A percentile compares a stretch with the other conserved stretches of the same genome.
These are phyloP conservation scores for Castanopsis chinensis DNA, from an alignment of 306 rosid species.

Conservation along the genomic window DNA sequence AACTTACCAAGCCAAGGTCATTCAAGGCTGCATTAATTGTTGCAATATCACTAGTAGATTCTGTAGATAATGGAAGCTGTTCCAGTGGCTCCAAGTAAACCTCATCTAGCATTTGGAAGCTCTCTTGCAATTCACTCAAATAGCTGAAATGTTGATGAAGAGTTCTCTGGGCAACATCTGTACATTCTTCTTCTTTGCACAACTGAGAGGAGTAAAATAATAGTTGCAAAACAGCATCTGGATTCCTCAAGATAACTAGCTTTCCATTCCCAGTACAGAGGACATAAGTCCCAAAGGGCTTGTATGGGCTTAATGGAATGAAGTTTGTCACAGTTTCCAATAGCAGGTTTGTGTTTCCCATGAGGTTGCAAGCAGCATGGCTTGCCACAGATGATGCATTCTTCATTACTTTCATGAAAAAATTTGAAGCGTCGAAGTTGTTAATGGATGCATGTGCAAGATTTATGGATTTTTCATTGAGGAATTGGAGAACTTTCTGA, in stretches of 20 bases:
- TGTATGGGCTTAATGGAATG: conserved; percentile 64
- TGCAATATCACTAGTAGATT: conserved; percentile 19
- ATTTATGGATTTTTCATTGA: conserved; percentile 15
- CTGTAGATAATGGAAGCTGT: conserved; percentile 38
- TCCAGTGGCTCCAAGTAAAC: conserved; percentile 36
- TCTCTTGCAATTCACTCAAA: conserved; percentile 24
- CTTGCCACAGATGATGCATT: conserved; percentile 49
- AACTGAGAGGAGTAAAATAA: conserved; percentile 54
- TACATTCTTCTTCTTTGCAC: conserved; percentile 13
- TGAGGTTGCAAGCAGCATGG: conserved; percentile 61
- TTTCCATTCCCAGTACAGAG: conserved; percentile 51
- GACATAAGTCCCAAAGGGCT: conserved; percentile 74
- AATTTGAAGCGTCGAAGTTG: background rate
- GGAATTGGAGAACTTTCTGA: conserved; percentile 23
- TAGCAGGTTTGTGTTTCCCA: conserved; percentile 63
- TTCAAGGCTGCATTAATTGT: conserved; percentile 38
- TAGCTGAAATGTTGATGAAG: conserved; percentile 49
- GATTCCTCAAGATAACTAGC: conserved; percentile 42
- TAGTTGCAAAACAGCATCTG: conserved; percentile 71
- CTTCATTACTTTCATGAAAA: conserved; percentile 51
- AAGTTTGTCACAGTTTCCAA: conserved; percentile 49
- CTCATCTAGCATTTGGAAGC: conserved; percentile 35
- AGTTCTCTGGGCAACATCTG: conserved; percentile 31
- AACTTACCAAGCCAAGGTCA: conserved; percentile 69
- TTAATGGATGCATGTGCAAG: background rate